Conservation (phyloP, 495 filamentous ascomycete genomes). For the Annulohypoxylon bovei region DNA sequence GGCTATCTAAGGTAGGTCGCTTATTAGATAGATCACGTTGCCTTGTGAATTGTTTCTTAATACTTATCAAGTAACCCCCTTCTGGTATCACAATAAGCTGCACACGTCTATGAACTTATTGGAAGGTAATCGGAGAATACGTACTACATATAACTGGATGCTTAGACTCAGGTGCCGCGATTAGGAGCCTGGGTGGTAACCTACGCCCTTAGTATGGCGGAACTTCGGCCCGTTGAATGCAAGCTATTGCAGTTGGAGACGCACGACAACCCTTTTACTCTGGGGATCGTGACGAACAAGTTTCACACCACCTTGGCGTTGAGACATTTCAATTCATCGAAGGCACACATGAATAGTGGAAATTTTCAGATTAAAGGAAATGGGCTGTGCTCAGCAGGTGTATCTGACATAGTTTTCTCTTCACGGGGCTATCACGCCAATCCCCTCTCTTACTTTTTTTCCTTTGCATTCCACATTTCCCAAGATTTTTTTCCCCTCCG, state of each 20-base stretch:
- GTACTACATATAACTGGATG: conserved; percentile 2
- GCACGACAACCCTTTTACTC: not conserved
- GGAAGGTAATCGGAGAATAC: not conserved
- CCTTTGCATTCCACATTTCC: conserved; percentile 30
- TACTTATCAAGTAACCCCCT: too few relatives aligned
- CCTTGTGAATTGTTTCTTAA: not conserved
- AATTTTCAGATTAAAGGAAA: conserved; percentile 38
- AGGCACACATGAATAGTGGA: conserved; percentile 1
- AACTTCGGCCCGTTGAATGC: conserved; percentile 25
- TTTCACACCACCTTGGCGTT: not conserved
- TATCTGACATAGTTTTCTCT: conserved; percentile 35
- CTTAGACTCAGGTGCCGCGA: not conserved
- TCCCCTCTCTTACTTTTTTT: conserved; percentile 15
- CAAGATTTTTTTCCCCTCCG: conserved; percentile 26
- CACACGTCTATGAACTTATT: not conserved
- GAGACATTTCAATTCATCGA: conserved; percentile 4
- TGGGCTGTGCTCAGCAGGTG: conserved; percentile 34
- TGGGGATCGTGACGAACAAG: not conserved
- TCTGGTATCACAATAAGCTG: not conserved
- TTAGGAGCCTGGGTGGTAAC: not conserved
- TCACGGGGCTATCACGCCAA: conserved; percentile 26
- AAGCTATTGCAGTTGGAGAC: conserved; percentile 1
- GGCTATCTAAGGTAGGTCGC: too few relatives aligned
- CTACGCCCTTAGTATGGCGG: not conserved
- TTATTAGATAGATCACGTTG: not conserved